Base-by-base conservation (phyloP, 257 asterid species). In the Fraxinus excelsior region DNA sequence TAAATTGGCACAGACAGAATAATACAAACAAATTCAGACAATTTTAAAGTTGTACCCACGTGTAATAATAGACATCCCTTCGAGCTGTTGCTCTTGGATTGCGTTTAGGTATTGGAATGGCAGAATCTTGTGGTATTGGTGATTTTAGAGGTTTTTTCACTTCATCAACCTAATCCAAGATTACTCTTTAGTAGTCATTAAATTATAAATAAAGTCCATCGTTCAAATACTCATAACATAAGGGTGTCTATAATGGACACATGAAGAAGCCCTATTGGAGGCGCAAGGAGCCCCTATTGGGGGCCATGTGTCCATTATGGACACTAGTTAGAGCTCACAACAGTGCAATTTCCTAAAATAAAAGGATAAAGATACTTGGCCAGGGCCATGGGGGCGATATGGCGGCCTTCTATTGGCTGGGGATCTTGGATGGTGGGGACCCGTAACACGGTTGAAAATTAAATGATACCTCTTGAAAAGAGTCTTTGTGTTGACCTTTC, bases 21-120 rank as follows among this genome's bases (percentile, higher is more conserved):
- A 23, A 23, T 60, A 60, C 16, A 11, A 58, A n/a, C 31, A 58
- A 58, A 21, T 58, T 21, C 29, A 23, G n/a, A 75, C 35, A 71
- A 58, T 49, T 32, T 38, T 21, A 13, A 21, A 31, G 7, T 18
- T 3, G 66, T 11, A 75, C 90, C 66, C 74, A 95, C 98, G 82
- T 76, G 91, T 87, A 96, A 73, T 96, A 96, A 82, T 83, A 92
- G 56, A 87, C 67, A 65, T 84, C 98, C 78, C 84, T 81, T 7
- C 83, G 82, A 7, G 74, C 74, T 3, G 81, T 72, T 44, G 84
- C 74, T 78, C 85, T 85, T 23, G 60, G 67, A 29, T 64, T 38
- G 70, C 74, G 82, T 62, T 46, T 80, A 0, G 98, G 97, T 74
- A 91, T 91, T 21, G 92, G 90, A 80, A 90, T 92, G 23, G 90